Conservation (phyloP, 352 stramenopile genomes). For the Phytophthora uliginosa region DNA sequence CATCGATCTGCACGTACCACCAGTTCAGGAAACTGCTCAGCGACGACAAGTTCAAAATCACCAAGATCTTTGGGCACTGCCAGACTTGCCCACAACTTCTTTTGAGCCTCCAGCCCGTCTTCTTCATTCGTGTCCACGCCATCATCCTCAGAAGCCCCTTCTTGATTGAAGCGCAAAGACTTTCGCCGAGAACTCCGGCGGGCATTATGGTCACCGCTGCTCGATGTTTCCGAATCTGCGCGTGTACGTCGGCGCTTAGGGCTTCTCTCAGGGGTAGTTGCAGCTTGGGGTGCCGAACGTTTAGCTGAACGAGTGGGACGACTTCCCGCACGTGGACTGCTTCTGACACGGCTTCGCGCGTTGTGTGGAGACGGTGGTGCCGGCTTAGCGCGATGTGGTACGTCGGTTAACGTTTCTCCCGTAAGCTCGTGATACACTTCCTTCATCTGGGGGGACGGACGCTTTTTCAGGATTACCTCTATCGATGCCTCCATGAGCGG, state of each 20-base stretch:
- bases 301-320: slow-evolving; percentile 22
- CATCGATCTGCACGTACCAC: slow-evolving; percentile 40
- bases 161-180: slow-evolving; percentile 29
- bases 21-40: slow-evolving; percentile 50
- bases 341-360: slow-evolving; percentile 33
- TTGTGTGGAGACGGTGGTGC: slow-evolving; percentile 25
- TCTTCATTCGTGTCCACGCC: slow-evolving; percentile 17
- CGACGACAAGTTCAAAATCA: slow-evolving; percentile 56
- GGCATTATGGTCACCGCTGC: slow-evolving; percentile 16
- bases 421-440: slow-evolving; percentile 73
- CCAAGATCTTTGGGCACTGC: slow-evolving; percentile 30
- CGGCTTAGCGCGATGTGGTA: slow-evolving; percentile 45
- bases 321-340: slow-evolving; percentile 22
- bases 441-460: slow-evolving; percentile 75
- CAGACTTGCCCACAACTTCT: slow-evolving; percentile 35
- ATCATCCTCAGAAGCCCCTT: slow-evolving; percentile 28
- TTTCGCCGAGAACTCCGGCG: slow-evolving; percentile 33
- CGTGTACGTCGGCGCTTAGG: slow-evolving; percentile 42
- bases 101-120: slow-evolving; percentile 19
- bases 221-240: slow-evolving; percentile 30
- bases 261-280: slow-evolving; percentile 26
- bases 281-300: slow-evolving; percentile 16
- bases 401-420: slow-evolving; percentile 61
- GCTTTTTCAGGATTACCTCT: slow-evolving; percentile 84
- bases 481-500: slow-evolving; percentile 75